Evolutionary conservation across 257 asterid genomes (phyloP).

Genomic region (Nicotiana tomentosiformis): DNA sequence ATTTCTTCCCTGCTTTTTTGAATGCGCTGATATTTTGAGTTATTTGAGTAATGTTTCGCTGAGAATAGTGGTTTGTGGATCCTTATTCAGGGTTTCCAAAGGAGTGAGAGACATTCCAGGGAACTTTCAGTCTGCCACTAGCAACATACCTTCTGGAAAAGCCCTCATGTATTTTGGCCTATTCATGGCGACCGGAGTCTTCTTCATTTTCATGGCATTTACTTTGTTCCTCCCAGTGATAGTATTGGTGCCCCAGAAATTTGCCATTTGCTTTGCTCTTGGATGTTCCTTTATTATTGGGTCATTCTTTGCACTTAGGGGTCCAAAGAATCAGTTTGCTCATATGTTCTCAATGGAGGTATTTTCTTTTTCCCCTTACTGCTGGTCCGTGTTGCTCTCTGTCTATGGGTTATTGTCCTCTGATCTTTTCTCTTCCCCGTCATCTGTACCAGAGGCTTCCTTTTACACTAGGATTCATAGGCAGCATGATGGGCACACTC

Average conservation of each 20-base stretch:
- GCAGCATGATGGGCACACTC: slow-evolving; percentile 88
- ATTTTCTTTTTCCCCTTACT: background rate
- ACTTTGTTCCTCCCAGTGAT: slow-evolving; percentile 85
- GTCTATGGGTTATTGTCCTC: slow-evolving; percentile 11
- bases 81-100: slow-evolving; percentile 60
- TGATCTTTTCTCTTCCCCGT: slow-evolving; percentile 12
- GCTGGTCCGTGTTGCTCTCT: background rate
- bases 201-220: slow-evolving; percentile 86
- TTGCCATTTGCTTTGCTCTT: slow-evolving; percentile 77
- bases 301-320: slow-evolving; percentile 88
- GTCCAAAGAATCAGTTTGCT: slow-evolving; percentile 68
- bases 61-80: background rate
- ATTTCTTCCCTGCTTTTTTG: background rate
- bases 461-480: slow-evolving; percentile 77
- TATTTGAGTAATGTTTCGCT: background rate
- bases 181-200: slow-evolving; percentile 74
- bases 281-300: slow-evolving; percentile 84
- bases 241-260: slow-evolving; percentile 87
- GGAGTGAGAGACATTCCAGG: slow-evolving; percentile 90
- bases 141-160: slow-evolving; percentile 88
- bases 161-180: slow-evolving; percentile 81
- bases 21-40: background rate
- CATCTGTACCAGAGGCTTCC: slow-evolving; percentile 72
- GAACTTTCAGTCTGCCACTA: slow-evolving; percentile 93
- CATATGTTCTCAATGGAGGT: slow-evolving; percentile 95